Evolutionary conservation across 2,329 filamentous ascomycete genomes (phyloP).

Genomic region (Aciculosporium take): DNA sequence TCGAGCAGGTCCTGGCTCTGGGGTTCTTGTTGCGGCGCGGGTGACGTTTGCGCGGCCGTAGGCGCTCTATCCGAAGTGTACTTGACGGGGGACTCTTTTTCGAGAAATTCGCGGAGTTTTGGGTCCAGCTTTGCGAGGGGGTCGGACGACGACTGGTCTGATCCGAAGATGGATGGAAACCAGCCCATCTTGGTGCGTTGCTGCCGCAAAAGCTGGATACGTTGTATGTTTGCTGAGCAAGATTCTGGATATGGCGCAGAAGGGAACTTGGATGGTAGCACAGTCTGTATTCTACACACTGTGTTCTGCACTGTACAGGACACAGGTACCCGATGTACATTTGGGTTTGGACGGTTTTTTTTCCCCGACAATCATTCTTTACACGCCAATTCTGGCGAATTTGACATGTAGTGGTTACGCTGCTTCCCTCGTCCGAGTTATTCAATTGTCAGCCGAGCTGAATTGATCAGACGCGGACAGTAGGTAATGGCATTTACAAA

Average conservation of each 20-base stretch:
- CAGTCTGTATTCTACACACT: background rate
- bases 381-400: no score
- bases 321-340: no score
- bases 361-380: no score
- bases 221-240: background rate
- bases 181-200: slow-evolving; percentile 36
- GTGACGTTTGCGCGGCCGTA: slow-evolving; percentile 6
- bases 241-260: background rate
- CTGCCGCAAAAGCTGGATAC: background rate
- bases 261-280: background rate
- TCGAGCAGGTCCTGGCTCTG: slow-evolving; percentile 7
- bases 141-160: slow-evolving; percentile 30
- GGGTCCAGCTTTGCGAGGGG: slow-evolving; percentile 67
- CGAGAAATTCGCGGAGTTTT: slow-evolving; percentile 68
- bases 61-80: slow-evolving; percentile 28
- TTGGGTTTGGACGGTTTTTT: no score
- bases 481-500: no score
- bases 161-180: slow-evolving; percentile 39
- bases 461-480: no score
- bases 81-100: slow-evolving; percentile 67
- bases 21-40: slow-evolving; percentile 6
- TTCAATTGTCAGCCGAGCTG: no score
- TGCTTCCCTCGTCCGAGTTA: no score
- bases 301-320: slow-evolving; percentile 1
- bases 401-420: no score